These are phyloP conservation scores for Cylindrotheca closterium DNA, from an alignment of 108 stramenopile genomes.

Conservation along the genomic window DNA sequence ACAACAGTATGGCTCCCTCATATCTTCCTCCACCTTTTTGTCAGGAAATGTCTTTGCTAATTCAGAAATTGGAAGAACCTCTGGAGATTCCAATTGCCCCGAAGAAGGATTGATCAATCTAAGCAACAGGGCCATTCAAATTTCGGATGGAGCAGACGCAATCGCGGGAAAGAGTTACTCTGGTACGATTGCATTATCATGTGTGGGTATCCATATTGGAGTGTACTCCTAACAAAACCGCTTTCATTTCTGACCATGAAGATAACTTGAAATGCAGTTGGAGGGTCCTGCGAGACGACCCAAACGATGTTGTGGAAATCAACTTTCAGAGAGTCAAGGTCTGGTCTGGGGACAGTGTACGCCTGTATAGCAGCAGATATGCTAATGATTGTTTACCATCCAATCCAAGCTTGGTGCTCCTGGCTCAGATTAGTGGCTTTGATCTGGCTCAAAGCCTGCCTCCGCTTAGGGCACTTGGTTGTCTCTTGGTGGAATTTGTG, in stretches of 20 bases:
- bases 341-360: slow-evolving; percentile 14
- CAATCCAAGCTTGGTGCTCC: slow-evolving; percentile 1
- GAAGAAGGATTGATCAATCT: neutral
- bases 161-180: slow-evolving; percentile 30
- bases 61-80: neutral
- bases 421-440: slow-evolving; percentile 2
- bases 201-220: too few relatives aligned
- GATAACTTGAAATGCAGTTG: neutral
- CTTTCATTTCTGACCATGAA: too few relatives aligned
- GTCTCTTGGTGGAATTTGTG: slow-evolving; percentile 3
- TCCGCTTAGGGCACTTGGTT: neutral
- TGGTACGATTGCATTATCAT: too few relatives aligned
- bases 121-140: neutral
- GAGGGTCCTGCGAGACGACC: neutral
- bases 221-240: too few relatives aligned
- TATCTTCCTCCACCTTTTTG: neutral
- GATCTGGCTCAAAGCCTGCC: neutral
- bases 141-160: slow-evolving; percentile 46
- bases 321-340: neutral
- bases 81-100: slow-evolving; percentile 6
- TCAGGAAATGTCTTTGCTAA: neutral
- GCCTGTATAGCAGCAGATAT: too few relatives aligned
- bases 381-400: too few relatives aligned
- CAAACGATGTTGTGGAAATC: neutral
- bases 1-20: neutral